Evolutionary conservation across 2,329 filamentous ascomycete species (phyloP).

Genomic region (Phoma sp.): DNA sequence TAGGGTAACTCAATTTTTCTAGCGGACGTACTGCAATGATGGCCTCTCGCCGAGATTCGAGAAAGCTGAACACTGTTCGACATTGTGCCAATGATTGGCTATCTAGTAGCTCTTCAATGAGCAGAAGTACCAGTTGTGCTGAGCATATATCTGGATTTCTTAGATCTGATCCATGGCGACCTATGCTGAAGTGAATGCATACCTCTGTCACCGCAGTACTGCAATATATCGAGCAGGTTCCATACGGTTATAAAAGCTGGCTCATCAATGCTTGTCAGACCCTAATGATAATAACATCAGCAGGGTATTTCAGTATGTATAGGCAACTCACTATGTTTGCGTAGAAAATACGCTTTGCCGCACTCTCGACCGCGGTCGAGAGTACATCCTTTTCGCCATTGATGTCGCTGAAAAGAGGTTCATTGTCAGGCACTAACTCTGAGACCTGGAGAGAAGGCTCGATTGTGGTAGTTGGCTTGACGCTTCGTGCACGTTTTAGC

Average conservation of each 20-base stretch:
- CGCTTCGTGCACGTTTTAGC: constrained; percentile 48
- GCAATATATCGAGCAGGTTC: constrained; percentile 93
- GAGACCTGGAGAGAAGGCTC: constrained; percentile 54
- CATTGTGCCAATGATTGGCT: constrained; percentile 95
- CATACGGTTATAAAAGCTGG: constrained; percentile 83
- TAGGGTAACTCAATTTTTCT: background rate
- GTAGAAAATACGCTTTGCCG: constrained; percentile 81
- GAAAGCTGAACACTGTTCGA: constrained; percentile 88
- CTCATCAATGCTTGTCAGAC: constrained; percentile 75
- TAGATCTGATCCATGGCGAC: background rate
- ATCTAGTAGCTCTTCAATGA: constrained; percentile 93
- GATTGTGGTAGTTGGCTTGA: constrained; percentile 51
- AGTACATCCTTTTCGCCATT: constrained; percentile 56
- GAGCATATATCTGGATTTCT: constrained; percentile 64
- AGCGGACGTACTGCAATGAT: constrained; percentile 71
- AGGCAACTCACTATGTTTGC: constrained; percentile 69
- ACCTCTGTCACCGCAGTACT: constrained; percentile 83
- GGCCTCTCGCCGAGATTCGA: constrained; percentile 89
- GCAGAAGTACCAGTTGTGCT: constrained; percentile 81
- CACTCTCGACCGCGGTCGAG: constrained; percentile 80
- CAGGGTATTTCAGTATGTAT: background rate
- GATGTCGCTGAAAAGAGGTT: constrained; percentile 34
- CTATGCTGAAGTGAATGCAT: constrained; percentile 56
- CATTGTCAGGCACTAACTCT: constrained; percentile 44
- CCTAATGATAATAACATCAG: constrained; percentile 60